A percentile compares a stretch with the other conserved stretches of the same genome.
Conservation (phyloP, 1,284 basidiomycete species). For the Ustilago esculenta region DNA sequence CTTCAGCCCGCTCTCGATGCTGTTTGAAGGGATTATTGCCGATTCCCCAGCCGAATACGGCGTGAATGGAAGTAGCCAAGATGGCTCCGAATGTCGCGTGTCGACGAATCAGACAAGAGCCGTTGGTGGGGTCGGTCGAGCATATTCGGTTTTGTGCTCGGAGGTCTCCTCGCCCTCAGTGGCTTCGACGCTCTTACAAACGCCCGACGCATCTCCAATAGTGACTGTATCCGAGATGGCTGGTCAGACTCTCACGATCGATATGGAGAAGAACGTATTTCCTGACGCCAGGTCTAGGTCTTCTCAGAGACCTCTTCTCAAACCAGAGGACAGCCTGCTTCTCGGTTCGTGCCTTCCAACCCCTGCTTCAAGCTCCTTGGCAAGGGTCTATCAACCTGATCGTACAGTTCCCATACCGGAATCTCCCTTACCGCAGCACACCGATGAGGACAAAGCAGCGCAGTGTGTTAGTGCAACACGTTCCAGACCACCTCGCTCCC, state of each 20-base stretch:
- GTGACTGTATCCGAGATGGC: neutral
- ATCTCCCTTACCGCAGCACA: no score
- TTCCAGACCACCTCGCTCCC: conserved; percentile 6
- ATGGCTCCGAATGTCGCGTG: no score
- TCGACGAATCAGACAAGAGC: no score
- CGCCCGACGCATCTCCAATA: neutral
- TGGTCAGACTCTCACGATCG: neutral
- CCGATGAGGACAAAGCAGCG: no score
- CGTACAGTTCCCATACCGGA: no score
- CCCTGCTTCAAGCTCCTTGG: neutral
- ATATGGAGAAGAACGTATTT: neutral
- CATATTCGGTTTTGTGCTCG: no score
- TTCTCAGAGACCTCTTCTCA: neutral
- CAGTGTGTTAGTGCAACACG: neutral
- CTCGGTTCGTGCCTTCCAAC: neutral
- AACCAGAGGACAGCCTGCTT: neutral
- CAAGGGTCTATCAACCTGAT: no score
- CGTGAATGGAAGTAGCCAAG: neutral
- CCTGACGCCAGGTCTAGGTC: neutral
- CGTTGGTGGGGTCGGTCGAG: no score
- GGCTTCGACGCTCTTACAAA: neutral
- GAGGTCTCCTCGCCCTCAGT: neutral
- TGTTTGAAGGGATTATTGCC: conserved; percentile 31
- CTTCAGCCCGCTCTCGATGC: conserved; percentile 24
- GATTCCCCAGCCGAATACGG: neutral